Conservation (phyloP, 148 eudicot genomes). For the Rheum nobile region DNA sequence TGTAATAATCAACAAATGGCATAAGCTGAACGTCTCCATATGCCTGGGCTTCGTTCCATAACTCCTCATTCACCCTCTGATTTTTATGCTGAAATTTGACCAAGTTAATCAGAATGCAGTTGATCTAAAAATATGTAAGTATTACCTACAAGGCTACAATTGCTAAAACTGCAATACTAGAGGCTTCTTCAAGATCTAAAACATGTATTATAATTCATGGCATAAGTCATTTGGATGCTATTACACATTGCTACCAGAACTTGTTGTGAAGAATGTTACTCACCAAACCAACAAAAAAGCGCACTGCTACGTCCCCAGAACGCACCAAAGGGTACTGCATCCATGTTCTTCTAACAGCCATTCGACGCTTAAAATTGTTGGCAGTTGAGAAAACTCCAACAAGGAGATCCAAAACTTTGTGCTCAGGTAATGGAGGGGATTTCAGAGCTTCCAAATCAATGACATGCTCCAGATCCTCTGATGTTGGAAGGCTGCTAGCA, state of each 20-base stretch:
- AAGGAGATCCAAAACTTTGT: constrained; percentile 50
- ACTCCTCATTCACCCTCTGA: constrained; percentile 87
- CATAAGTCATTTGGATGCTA: too few relatives aligned
- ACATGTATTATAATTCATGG: too few relatives aligned
- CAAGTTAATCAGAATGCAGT: not conserved
- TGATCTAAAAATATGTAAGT: too few relatives aligned
- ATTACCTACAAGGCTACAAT: too few relatives aligned
- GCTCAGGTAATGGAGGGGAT: constrained; percentile 41
- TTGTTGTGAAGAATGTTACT: constrained; percentile 19
- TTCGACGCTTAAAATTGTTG: constrained; percentile 86
- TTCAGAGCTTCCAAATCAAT: constrained; percentile 75
- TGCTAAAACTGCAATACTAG: too few relatives aligned
- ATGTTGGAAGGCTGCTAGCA: constrained; percentile 87
- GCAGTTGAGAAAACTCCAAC: constrained; percentile 93
- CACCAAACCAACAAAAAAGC: constrained; percentile 97
- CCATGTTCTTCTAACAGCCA: constrained; percentile 99
- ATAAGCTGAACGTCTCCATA: constrained; percentile 80
- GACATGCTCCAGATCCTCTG: constrained; percentile 82
- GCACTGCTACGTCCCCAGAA: constrained; percentile 75
- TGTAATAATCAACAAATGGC: constrained; percentile 96
- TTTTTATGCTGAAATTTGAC: constrained; percentile 55
- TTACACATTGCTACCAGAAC: not conserved
- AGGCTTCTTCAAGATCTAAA: too few relatives aligned
- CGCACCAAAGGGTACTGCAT: constrained; percentile 89
- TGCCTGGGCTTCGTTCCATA: constrained; percentile 85